Evolutionary conservation across 805 yeast species (phyloP).

Genomic region (Cyberlindnera galapagoensis): DNA sequence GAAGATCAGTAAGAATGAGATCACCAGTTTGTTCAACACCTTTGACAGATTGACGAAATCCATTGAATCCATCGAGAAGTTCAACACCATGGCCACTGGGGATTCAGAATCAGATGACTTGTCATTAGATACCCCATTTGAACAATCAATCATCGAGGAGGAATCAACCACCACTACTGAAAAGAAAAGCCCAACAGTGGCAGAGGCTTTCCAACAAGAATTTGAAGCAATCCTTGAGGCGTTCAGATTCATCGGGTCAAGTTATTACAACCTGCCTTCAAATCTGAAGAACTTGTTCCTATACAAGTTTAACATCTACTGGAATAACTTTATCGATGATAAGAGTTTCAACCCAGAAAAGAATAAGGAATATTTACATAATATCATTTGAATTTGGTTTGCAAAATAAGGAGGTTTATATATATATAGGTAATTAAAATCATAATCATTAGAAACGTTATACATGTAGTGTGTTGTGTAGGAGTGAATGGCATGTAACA

Average conservation of each 20-base stretch:
- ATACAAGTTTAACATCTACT: conserved; percentile 45
- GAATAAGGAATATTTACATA: conserved; percentile 17
- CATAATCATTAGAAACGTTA: not conserved
- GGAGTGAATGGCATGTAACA: not conserved
- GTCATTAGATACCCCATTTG: no score
- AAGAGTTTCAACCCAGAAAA: conserved; percentile 21
- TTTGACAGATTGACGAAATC: conserved; percentile 89
- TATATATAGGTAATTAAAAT: no score
- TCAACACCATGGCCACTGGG: no score
- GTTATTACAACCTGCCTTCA: conserved; percentile 68
- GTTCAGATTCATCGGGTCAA: conserved; percentile 50
- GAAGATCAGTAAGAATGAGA: conserved; percentile 67
- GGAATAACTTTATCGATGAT: conserved; percentile 74
- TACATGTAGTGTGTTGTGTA: not conserved
- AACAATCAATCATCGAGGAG: no score
- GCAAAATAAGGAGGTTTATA: not conserved
- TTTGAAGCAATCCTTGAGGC: conserved; percentile 50
- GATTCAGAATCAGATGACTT: no score
- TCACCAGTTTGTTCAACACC: conserved; percentile 87
- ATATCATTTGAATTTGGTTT: conserved; percentile 15
- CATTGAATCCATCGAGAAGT: conserved; percentile 64
- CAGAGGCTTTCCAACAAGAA: conserved; percentile 45
- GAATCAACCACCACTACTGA: no score
- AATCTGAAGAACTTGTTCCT: conserved; percentile 46
- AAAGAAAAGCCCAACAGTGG: conserved; percentile 10